These are phyloP conservation scores for Lentinula aciculospora DNA, from an alignment of 768 basidiomycete genomes.

Conservation along the genomic window DNA sequence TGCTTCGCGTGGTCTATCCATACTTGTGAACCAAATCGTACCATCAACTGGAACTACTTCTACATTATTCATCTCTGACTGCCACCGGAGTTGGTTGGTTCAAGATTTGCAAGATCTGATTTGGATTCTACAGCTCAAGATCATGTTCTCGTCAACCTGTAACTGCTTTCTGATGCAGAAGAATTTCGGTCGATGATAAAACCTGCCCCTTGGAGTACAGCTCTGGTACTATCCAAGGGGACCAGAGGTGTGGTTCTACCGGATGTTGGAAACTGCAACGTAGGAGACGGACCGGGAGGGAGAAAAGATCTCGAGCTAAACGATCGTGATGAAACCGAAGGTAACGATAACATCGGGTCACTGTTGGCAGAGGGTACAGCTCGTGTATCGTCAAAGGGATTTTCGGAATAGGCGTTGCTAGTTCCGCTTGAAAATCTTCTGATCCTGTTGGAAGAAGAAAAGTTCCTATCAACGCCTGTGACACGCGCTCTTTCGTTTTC, in stretches of 20 bases:
- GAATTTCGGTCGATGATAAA: neutral
- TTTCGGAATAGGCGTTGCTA: slow-evolving; percentile 17
- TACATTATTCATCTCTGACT: too few relatives aligned
- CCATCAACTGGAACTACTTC: too few relatives aligned
- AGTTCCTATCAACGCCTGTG: neutral
- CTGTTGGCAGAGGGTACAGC: slow-evolving; percentile 11
- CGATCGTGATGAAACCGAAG: neutral
- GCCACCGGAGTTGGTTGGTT: too few relatives aligned
- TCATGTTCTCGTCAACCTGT: neutral
- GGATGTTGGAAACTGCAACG: slow-evolving; percentile 21
- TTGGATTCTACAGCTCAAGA: neutral
- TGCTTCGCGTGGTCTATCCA: too few relatives aligned
- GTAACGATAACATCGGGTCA: slow-evolving; percentile 5
- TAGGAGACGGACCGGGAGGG: slow-evolving; percentile 11
- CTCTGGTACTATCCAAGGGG: slow-evolving; percentile 15
- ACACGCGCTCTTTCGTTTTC: neutral
- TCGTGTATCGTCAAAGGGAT: slow-evolving; percentile 26
- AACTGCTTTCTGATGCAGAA: neutral
- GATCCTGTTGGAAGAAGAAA: slow-evolving; percentile 3
- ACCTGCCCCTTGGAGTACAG: neutral
- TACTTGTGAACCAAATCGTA: too few relatives aligned
- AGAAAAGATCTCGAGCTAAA: neutral
- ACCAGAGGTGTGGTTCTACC: slow-evolving; percentile 24
- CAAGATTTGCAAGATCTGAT: too few relatives aligned
- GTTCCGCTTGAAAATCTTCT: slow-evolving; percentile 5